Evolutionary conservation across 2,329 filamentous ascomycete genomes (phyloP), one percentile per base, ranked within the genome.

Genomic region (Ceratocystis albifundus): DNA sequence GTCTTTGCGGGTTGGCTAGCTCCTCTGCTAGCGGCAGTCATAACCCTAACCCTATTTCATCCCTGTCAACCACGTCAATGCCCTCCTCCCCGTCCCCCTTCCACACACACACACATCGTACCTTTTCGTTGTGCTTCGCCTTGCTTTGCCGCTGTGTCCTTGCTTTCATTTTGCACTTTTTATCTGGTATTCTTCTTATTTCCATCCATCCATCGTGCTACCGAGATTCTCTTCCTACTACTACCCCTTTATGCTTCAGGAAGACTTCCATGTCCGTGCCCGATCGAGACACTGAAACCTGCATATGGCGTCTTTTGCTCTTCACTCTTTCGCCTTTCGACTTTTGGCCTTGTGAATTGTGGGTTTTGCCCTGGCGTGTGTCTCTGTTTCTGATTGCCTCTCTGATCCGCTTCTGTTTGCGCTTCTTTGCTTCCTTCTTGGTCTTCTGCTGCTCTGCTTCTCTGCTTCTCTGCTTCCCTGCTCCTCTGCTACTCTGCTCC

Each of bases 251-350:
- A 28, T 30, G 25, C 22, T 28, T 12, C 53, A 30, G 22, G 25
- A 57, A 57, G 10, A 12, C 53, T 17, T n/a, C 53, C 25, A 57
- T 57, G 53, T 30, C 53, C 53, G 53, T 57, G 53, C 53, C 22
- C 53, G 25, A 57, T 57, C 53, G 53, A 57, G 25, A 57, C 53
- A 57, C 22, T 17, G 8, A 57, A 57, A 57, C 53, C 53, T 12
- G 22, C 20, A 22, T 20, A 22, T 50, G 46, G 46, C n/a, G 46
- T 22, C 46, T 50, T 50, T n/a, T 25, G n/a, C 46, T 36, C 32
- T 36, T 36, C 32, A 8, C 8, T 36, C 32, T 36, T 10, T 36
- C 8, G 32, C 32, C 32, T 10, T 50, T 50, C 17, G 20, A 22
- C 17, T 10, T 22, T 50, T 50, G n/a, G n/a, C n/a, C 46, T 20